Percentiles rank a stretch among this genome's conserved stretches.
Evolutionary conservation across 2,329 filamentous ascomycete species (phyloP).

Genomic region (Beauveria caledonica): DNA sequence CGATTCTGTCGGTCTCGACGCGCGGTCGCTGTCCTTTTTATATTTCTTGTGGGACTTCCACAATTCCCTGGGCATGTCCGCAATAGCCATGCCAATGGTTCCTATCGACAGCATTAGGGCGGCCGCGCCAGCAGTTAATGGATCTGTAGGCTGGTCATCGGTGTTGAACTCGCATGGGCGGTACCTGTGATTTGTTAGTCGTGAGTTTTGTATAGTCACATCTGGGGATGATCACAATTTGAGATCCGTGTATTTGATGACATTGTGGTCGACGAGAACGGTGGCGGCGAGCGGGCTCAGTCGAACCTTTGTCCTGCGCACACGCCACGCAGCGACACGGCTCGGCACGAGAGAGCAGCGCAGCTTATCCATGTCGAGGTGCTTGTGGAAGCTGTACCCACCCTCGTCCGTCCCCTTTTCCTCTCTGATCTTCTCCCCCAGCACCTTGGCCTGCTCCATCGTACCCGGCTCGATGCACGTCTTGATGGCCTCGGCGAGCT

Average conservation of each 20-base stretch:
- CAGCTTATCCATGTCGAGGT: constrained; percentile 57
- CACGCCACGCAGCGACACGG: constrained; percentile 64
- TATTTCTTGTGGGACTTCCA: constrained; percentile 33
- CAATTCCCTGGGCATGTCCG: constrained; percentile 57
- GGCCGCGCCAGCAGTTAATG: constrained; percentile 66
- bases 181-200: constrained; percentile 30
- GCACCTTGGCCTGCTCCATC: constrained; percentile 43
- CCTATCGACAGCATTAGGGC: constrained; percentile 78
- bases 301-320: constrained; percentile 57
- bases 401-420: constrained; percentile 58
- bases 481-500: constrained; percentile 55
- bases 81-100: constrained; percentile 72
- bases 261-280: constrained; percentile 54
- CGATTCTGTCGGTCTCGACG: not conserved
- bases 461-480: constrained; percentile 54
- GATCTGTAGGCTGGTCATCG: constrained; percentile 70
- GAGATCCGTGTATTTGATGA: constrained; percentile 60
- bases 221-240: constrained; percentile 50
- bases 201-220: not conserved
- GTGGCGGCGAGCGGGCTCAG: constrained; percentile 68
- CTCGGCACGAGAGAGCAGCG: constrained; percentile 62
- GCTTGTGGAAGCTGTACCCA: constrained; percentile 61
- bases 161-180: constrained; percentile 61
- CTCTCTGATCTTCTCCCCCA: constrained; percentile 57
- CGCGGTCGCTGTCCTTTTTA: constrained; percentile 14